phyloP scores from a whole-genome alignment of 83 land plant species.

The Thuja plicata region DNA sequence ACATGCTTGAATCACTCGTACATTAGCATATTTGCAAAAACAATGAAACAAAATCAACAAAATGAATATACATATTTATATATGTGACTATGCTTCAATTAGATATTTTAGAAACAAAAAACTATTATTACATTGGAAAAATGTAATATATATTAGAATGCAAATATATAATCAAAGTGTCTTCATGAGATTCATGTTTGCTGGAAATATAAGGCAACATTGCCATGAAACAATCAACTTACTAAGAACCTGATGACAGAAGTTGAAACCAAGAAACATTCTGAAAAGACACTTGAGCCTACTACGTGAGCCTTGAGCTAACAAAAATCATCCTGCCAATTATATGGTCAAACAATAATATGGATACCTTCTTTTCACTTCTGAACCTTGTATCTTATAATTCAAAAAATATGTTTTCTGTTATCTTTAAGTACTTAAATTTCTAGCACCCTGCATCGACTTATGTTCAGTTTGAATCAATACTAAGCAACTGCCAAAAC shows the following conservation, averaged over 20 bases:
- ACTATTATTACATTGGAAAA: background rate
- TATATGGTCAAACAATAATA: background rate
- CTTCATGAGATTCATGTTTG: background rate
- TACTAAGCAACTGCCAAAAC: background rate
- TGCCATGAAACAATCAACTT: background rate
- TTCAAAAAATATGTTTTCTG: background rate
- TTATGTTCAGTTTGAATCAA: background rate
- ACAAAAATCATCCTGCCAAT: background rate
- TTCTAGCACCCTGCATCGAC: background rate
- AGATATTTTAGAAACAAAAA: background rate
- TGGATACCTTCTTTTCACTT: background rate
- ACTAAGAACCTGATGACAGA: background rate
- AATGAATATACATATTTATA: background rate
- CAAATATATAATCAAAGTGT: background rate
- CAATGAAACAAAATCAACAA: background rate
- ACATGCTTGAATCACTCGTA: background rate
- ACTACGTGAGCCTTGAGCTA: background rate
- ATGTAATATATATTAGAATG: background rate
- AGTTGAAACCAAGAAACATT: background rate
- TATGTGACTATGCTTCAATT: background rate
- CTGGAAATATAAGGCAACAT: background rate
- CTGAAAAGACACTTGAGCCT: background rate
- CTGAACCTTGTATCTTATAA: background rate
- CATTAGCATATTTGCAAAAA: background rate
- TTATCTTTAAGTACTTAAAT: background rate